Evolutionary conservation across 306 rosid genomes (phyloP).

Genomic region (Vigna hirtella): DNA sequence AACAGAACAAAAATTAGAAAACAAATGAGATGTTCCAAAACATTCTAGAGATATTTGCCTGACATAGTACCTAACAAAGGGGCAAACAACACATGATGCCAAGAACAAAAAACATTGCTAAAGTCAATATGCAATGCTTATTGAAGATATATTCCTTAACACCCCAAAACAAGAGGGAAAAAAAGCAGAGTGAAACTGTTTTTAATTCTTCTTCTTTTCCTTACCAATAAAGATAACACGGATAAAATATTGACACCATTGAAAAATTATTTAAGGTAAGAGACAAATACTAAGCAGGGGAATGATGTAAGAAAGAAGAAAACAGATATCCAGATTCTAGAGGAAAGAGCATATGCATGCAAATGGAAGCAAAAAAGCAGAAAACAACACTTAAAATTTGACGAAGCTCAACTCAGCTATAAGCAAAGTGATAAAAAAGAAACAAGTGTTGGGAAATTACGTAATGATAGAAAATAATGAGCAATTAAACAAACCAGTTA

Average conservation of each 20-base stretch:
- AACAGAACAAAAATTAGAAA: conserved; percentile 39
- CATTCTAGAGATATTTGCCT: conserved; percentile 20
- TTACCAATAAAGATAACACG: conserved; percentile 10
- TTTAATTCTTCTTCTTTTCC: conserved; percentile 1
- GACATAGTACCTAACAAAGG: neutral
- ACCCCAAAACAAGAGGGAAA: neutral
- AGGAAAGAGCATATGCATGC: conserved; percentile 30
- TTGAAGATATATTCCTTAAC: conserved; percentile 28
- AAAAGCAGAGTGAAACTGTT: neutral
- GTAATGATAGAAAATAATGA: conserved; percentile 7
- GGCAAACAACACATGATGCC: conserved; percentile 11
- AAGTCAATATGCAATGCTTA: conserved; percentile 39
- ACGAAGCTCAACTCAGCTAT: conserved; percentile 34
- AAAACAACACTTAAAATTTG: conserved; percentile 31
- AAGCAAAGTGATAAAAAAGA: conserved; percentile 31
- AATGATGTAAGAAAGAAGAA: conserved; percentile 47
- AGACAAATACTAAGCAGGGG: conserved; percentile 49
- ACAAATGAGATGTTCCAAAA: conserved; percentile 23
- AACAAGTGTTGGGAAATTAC: conserved; percentile 1
- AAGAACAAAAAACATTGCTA: conserved; percentile 19
- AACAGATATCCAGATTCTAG: conserved; percentile 3
- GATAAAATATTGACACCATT: conserved; percentile 29
- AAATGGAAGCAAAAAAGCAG: conserved; percentile 28
- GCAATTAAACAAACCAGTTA: conserved; percentile 27
- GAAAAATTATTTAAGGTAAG: conserved; percentile 2